A percentile compares a stretch with the other conserved stretches of the same genome.
phyloP scores from a whole-genome alignment of 1,139 yeast species.

The Debaryomycetaceae sp. region DNA sequence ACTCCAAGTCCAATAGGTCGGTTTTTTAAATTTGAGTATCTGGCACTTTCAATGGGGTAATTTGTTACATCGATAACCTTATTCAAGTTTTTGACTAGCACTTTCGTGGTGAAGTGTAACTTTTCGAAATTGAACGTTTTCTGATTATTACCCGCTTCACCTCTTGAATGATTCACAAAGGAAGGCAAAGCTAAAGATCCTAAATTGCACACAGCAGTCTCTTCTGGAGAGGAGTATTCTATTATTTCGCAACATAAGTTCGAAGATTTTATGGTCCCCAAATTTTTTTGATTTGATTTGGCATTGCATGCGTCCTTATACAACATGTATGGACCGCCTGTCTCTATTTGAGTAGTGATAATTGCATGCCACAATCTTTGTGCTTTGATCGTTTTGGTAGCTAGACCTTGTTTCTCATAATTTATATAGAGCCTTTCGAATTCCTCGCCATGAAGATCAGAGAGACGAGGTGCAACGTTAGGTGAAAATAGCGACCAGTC shows the following conservation, averaged over 20 bases:
- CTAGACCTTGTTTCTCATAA: conserved; percentile 72
- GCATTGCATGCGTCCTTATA: conserved; percentile 85
- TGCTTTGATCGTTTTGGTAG: conserved; percentile 71
- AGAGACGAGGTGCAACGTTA: conserved; percentile 79
- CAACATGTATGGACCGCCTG: conserved; percentile 90
- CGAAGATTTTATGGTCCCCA: conserved; percentile 84
- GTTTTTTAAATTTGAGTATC: conserved; percentile 65
- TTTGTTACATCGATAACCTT: conserved; percentile 72
- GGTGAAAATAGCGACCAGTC: conserved; percentile 89
- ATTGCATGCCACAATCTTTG: conserved; percentile 88
- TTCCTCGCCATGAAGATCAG: conserved; percentile 79
- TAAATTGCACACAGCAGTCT: conserved; percentile 87
- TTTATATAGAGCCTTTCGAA: conserved; percentile 66
- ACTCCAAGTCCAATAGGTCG: conserved; percentile 90
- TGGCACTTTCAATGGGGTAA: conserved; percentile 75
- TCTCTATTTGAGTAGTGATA: conserved; percentile 85
- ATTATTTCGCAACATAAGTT: conserved; percentile 89
- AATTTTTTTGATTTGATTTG: conserved; percentile 81
- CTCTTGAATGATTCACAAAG: conserved; percentile 30
- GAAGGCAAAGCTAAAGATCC: conserved; percentile 75
- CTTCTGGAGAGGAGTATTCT: conserved; percentile 83
- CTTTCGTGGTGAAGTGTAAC: conserved; percentile 71
- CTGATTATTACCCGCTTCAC: conserved; percentile 16
- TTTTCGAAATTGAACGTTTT: conserved; percentile 65
- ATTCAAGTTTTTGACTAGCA: conserved; percentile 70